phyloP scores from a whole-genome alignment of 495 filamentous ascomycete species.

The Podospora didyma region DNA sequence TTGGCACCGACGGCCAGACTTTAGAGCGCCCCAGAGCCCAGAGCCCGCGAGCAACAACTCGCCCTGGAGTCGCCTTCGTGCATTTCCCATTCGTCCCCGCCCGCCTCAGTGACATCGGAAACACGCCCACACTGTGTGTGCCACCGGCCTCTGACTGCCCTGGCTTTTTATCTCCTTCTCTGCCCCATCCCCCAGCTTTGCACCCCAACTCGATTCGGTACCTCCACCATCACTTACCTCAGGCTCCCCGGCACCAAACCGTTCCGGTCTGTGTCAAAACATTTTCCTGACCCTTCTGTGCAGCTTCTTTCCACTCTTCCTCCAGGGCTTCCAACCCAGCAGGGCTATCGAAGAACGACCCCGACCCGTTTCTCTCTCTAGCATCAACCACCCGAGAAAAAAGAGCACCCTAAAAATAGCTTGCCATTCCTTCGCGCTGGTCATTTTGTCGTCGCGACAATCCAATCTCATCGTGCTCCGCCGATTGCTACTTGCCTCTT shows the following conservation, averaged over 20 bases:
- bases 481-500: not conserved
- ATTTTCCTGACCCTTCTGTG: conserved; percentile 32
- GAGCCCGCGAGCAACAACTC: not conserved
- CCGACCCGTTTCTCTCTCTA: not conserved
- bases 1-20: not conserved
- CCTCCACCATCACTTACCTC: conserved; percentile 15
- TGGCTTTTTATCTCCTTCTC: not conserved
- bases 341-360: not conserved
- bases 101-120: not conserved
- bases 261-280: conserved; percentile 35
- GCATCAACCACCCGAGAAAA: not conserved
- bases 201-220: conserved; percentile 19
- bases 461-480: conserved; percentile 19
- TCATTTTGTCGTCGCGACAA: not conserved
- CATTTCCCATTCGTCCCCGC: not conserved
- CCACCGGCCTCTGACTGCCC: not conserved
- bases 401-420: not conserved
- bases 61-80: not conserved
- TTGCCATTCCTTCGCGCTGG: not conserved
- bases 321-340: conserved; percentile 2
- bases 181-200: conserved; percentile 15
- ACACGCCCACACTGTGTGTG: not conserved
- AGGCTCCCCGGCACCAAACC: conserved; percentile 31
- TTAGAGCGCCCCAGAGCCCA: not conserved
- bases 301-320: conserved; percentile 15